Percentiles rank a stretch among this genome's conserved stretches.
Evolutionary conservation across 176 grass and related monocot genomes (phyloP).

Genomic region (Musa acuminata): DNA sequence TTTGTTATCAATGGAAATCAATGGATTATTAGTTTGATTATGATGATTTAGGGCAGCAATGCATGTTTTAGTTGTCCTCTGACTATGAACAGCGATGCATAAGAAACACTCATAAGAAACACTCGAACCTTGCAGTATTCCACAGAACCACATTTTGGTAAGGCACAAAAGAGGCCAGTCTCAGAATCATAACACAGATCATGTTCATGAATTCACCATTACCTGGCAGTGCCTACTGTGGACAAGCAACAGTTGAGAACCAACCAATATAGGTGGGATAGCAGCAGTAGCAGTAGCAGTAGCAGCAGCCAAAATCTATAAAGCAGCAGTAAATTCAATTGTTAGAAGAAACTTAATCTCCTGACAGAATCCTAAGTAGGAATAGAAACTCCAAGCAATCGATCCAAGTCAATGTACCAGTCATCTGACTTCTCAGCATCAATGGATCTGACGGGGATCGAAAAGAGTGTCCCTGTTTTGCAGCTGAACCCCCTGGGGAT

Average conservation of each 20-base stretch:
- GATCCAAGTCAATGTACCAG: not conserved
- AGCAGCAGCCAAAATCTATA: too few species aligned
- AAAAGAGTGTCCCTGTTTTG: not conserved
- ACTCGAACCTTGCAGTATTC: not conserved
- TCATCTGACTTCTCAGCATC: not conserved
- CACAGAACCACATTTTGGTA: not conserved
- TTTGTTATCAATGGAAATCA: too few species aligned
- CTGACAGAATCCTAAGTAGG: not conserved
- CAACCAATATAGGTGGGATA: not conserved
- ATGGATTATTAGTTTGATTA: too few species aligned
- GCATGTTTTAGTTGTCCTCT: too few species aligned
- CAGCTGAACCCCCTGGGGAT: slow-evolving; percentile 11
- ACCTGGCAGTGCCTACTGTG: not conserved
- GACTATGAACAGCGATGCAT: too few species aligned
- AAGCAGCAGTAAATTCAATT: not conserved
- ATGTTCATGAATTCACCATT: not conserved
- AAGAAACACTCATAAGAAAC: too few species aligned
- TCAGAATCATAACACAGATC: not conserved
- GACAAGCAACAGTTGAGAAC: not conserved
- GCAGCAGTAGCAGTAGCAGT: too few species aligned
- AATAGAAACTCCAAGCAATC: not conserved
- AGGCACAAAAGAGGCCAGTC: not conserved
- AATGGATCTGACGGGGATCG: slow-evolving; percentile 11
- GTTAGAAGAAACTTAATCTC: not conserved
- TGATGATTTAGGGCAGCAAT: too few species aligned